phyloP scores from a whole-genome alignment of 2,329 filamentous ascomycete genomes.

The Sporothrix phasma region DNA sequence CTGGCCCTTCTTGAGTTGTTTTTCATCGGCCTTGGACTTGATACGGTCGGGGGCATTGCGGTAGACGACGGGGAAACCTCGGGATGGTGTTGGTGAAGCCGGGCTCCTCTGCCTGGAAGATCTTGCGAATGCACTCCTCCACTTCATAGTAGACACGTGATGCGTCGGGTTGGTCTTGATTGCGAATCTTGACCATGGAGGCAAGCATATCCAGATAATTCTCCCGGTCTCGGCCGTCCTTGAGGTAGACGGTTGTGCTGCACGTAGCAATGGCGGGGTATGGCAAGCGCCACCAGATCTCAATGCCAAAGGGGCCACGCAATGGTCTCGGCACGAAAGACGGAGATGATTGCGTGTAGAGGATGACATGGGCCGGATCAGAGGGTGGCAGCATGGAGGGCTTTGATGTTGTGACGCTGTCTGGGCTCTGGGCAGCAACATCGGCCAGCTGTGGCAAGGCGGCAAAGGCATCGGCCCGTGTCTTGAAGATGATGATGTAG shows the following conservation, averaged over 20 bases:
- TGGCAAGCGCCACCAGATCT: conserved; percentile 46
- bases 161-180: conserved; percentile 26
- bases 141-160: conserved; percentile 38
- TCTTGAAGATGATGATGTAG: conserved; percentile 42
- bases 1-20: conserved; percentile 31
- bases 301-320: conserved; percentile 41
- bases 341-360: conserved; percentile 40
- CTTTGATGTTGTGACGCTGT: conserved; percentile 17
- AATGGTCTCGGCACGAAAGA: conserved; percentile 42
- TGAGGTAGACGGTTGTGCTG: conserved; percentile 41
- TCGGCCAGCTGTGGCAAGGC: conserved; percentile 33
- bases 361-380: conserved; percentile 36
- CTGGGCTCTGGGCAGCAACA: conserved; percentile 20
- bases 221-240: conserved; percentile 38
- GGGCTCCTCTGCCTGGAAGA: conserved; percentile 38
- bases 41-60: conserved; percentile 32
- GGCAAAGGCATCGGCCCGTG: conserved; percentile 35
- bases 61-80: conserved; percentile 46
- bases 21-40: conserved; percentile 29
- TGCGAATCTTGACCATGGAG: conserved; percentile 28
- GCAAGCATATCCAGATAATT: conserved; percentile 38
- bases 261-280: conserved; percentile 36
- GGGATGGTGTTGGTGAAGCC: conserved; percentile 26
- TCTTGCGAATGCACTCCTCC: conserved; percentile 35
- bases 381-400: conserved; percentile 18